A percentile compares a stretch with the other conserved stretches of the same genome.
Evolutionary conservation across 164 flowering plant genomes (phyloP).

Genomic region (Tetrastigma voinierianum): DNA sequence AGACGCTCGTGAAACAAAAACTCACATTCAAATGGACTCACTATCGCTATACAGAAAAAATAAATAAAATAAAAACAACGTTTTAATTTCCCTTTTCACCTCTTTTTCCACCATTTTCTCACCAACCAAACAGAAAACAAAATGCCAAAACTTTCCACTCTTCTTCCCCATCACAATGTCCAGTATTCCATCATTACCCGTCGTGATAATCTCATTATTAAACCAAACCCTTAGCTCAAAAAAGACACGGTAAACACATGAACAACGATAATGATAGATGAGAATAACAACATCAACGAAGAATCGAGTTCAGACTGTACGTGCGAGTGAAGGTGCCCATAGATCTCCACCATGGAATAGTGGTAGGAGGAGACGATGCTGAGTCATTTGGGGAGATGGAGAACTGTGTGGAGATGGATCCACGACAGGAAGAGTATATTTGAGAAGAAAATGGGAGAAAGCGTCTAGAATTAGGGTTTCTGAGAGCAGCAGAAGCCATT

Average conservation of each 20-base stretch:
- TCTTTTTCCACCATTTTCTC: too few relatives aligned
- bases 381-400: conserved; percentile 28
- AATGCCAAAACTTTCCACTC: too few relatives aligned
- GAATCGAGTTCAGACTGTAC: conserved; percentile 31
- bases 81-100: too few relatives aligned
- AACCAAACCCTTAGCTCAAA: too few relatives aligned
- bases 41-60: background rate
- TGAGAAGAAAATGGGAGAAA: conserved; percentile 47
- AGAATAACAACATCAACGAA: background rate
- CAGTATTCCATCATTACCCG: too few relatives aligned
- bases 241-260: too few relatives aligned
- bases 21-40: too few relatives aligned
- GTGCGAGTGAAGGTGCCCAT: conserved; percentile 94
- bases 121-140: too few relatives aligned
- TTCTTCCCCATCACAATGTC: too few relatives aligned
- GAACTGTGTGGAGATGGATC: conserved; percentile 24
- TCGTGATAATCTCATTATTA: too few relatives aligned
- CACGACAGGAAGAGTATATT: conserved; percentile 45
- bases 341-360: conserved; percentile 66
- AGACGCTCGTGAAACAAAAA: too few relatives aligned
- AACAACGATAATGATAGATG: background rate
- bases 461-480: conserved; percentile 65
- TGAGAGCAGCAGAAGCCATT: conserved; percentile 68
- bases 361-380: conserved; percentile 5
- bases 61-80: background rate